phyloP scores from a whole-genome alignment of 169 alveolate genomes.

The Eimeria mitis region DNA sequence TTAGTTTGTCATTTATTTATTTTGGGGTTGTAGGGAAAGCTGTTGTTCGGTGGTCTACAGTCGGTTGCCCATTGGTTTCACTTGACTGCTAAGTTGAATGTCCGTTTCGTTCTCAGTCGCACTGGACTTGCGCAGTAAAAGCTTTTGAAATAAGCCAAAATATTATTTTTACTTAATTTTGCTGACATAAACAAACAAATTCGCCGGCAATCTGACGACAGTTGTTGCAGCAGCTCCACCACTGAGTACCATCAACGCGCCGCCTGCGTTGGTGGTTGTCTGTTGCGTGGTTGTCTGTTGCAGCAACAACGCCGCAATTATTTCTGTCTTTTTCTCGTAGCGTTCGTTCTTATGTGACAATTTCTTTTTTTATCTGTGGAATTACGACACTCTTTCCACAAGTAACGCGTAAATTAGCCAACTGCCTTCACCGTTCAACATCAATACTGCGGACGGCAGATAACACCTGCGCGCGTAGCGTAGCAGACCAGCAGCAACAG shows the following conservation, averaged over 20 bases:
- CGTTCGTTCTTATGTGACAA: background rate
- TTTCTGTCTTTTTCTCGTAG: background rate
- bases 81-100: background rate
- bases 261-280: background rate
- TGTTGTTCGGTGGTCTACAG: background rate
- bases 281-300: background rate
- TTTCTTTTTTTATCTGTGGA: background rate
- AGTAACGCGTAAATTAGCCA: background rate
- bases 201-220: background rate
- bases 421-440: background rate
- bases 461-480: no score
- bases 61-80: background rate
- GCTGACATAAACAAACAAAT: background rate
- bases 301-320: background rate
- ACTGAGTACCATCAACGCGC: background rate
- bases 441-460: background rate
- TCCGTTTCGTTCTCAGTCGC: background rate
- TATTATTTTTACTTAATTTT: no score
- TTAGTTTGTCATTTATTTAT: no score
- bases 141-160: background rate
- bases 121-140: background rate
- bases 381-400: no score
- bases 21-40: background rate
- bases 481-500: no score
- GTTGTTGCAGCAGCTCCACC: background rate